Evolutionary conservation across 2,329 filamentous ascomycete genomes (phyloP).

Genomic region (Canariomyces notabilis): DNA sequence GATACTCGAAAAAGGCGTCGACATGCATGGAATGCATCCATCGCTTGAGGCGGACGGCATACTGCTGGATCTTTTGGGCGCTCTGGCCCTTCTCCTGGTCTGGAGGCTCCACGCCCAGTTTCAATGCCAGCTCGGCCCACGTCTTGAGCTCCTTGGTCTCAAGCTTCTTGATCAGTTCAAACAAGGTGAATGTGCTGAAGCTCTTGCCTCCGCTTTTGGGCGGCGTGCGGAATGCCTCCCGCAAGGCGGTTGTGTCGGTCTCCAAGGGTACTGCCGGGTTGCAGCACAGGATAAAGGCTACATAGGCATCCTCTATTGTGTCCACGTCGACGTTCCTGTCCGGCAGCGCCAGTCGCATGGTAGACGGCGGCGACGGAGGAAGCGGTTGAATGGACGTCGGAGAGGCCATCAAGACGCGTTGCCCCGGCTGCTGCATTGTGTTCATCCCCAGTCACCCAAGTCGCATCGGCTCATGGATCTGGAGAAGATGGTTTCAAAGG

Average conservation of each 20-base stretch:
- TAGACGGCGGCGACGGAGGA: neutral
- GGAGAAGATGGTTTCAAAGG: neutral
- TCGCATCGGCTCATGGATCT: neutral
- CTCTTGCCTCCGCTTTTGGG: slow-evolving; percentile 84
- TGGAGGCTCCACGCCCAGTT: slow-evolving; percentile 82
- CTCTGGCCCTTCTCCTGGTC: slow-evolving; percentile 79
- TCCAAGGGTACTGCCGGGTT: slow-evolving; percentile 73
- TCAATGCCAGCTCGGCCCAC: slow-evolving; percentile 82
- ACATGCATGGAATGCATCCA: slow-evolving; percentile 98
- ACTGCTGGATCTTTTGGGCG: slow-evolving; percentile 90
- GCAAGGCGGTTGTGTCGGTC: slow-evolving; percentile 64
- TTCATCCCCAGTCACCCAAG: slow-evolving; percentile 11
- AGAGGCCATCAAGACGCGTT: slow-evolving; percentile 14
- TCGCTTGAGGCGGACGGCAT: slow-evolving; percentile 85
- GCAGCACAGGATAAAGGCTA: slow-evolving; percentile 82
- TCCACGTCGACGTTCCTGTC: slow-evolving; percentile 61
- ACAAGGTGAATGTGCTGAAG: slow-evolving; percentile 74
- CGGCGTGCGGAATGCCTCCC: slow-evolving; percentile 70
- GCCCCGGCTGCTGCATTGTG: slow-evolving; percentile 13
- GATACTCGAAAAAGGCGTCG: slow-evolving; percentile 89
- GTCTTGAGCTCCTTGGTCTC: slow-evolving; percentile 83
- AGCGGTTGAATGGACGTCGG: slow-evolving; percentile 8
- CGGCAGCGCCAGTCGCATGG: slow-evolving; percentile 46
- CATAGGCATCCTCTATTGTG: slow-evolving; percentile 76
- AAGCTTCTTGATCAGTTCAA: slow-evolving; percentile 71